A percentile compares a stretch with the other conserved stretches of the same genome.
Conservation (phyloP, 1,284 basidiomycete species). For the Cutaneotrichosporon sp. region DNA sequence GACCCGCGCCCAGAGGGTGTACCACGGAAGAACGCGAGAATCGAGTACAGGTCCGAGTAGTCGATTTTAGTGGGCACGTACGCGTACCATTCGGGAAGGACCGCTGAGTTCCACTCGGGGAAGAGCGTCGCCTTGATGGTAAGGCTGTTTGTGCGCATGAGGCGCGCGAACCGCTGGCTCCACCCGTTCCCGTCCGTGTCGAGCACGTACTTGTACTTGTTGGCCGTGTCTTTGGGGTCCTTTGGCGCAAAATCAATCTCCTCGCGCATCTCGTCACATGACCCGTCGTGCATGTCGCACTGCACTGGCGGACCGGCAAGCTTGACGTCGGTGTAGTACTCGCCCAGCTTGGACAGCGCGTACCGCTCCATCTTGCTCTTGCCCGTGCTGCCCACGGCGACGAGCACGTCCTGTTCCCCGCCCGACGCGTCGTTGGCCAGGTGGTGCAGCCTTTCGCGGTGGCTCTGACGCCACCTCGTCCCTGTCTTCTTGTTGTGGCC, state of each 20-base stretch:
- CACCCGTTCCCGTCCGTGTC: slow-evolving; percentile 50
- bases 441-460: slow-evolving; percentile 46
- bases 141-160: slow-evolving; percentile 47
- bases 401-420: slow-evolving; percentile 29
- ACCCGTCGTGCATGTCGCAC: slow-evolving; percentile 46
- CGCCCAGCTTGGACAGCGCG: slow-evolving; percentile 30
- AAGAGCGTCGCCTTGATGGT: slow-evolving; percentile 49
- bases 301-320: slow-evolving; percentile 43
- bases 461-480: slow-evolving; percentile 42
- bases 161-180: slow-evolving; percentile 47
- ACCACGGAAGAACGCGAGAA: slow-evolving; percentile 49
- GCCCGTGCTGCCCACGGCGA: slow-evolving; percentile 37
- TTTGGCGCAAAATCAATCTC: slow-evolving; percentile 42
- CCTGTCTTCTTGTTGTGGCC: slow-evolving; percentile 43
- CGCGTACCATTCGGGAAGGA: slow-evolving; percentile 48
- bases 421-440: slow-evolving; percentile 40
- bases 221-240: slow-evolving; percentile 41
- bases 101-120: slow-evolving; percentile 49
- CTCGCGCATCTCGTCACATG: slow-evolving; percentile 45
- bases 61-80: slow-evolving; percentile 50
- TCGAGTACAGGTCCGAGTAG: slow-evolving; percentile 49
- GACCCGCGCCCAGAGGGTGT: slow-evolving; percentile 40
- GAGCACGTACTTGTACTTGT: slow-evolving; percentile 49
- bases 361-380: slow-evolving; percentile 32
- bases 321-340: slow-evolving; percentile 47